Percentiles rank a stretch among this genome's conserved stretches.
Conservation (phyloP, 306 rosid genomes). For the Gastrolobium villosum region DNA sequence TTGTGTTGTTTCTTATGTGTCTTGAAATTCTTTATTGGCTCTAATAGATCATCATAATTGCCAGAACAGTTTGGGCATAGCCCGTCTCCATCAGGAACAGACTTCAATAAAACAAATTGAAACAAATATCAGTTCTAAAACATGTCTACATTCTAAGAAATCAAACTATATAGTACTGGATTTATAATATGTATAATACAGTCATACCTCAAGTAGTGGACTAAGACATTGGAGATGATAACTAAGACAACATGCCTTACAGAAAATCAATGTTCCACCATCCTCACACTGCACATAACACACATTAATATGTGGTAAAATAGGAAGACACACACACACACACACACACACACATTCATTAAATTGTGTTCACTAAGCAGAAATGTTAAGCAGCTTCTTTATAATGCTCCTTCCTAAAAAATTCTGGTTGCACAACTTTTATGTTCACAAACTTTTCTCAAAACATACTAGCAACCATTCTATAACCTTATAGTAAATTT, state of each 20-base stretch:
- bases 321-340: neutral
- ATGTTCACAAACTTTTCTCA: too few relatives aligned
- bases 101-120: constrained; percentile 4
- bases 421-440: too few relatives aligned
- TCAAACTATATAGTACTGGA: neutral
- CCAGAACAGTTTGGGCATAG: constrained; percentile 19
- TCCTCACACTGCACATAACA: constrained; percentile 14
- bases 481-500: too few relatives aligned
- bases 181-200: neutral
- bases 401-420: too few relatives aligned
- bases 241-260: constrained; percentile 6
- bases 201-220: constrained; percentile 32
- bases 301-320: neutral
- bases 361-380: too few relatives aligned
- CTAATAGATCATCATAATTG: neutral
- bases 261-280: constrained; percentile 12
- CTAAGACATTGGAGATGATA: constrained; percentile 25
- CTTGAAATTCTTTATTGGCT: neutral
- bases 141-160: neutral
- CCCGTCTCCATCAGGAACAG: neutral
- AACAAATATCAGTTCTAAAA: neutral
- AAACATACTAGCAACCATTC: too few relatives aligned
- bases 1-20: neutral
- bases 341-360: too few relatives aligned
- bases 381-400: too few relatives aligned